These are phyloP conservation scores for Hirschfeldia incana DNA, from an alignment of 345 rosid genomes.

Conservation along the genomic window DNA sequence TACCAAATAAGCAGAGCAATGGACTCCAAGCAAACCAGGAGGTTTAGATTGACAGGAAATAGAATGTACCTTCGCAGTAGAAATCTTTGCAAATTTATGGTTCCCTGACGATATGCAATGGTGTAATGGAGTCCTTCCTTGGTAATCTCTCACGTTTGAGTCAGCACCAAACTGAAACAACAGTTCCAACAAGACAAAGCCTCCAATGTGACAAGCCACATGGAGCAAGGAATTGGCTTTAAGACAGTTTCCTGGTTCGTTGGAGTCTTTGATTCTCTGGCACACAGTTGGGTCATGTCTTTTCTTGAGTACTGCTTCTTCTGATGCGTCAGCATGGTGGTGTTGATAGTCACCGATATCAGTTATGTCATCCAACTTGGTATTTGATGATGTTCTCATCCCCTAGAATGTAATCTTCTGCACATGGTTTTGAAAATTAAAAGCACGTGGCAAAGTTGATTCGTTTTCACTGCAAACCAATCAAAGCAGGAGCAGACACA, in stretches of 20 bases:
- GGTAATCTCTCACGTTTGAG: slow-evolving; percentile 63
- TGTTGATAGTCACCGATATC: slow-evolving; percentile 42
- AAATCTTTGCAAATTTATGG: slow-evolving; percentile 66
- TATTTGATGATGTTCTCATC: slow-evolving; percentile 47
- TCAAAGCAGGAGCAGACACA: too few relatives aligned
- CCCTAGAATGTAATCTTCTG: too few relatives aligned
- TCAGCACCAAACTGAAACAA: slow-evolving; percentile 85
- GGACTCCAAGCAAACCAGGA: too few relatives aligned
- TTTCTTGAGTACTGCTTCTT: slow-evolving; percentile 32
- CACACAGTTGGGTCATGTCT: slow-evolving; percentile 55
- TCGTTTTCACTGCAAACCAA: too few relatives aligned
- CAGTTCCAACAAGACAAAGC: slow-evolving; percentile 71
- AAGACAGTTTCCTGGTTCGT: slow-evolving; percentile 65
- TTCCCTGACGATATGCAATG: slow-evolving; percentile 62
- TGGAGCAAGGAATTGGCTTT: slow-evolving; percentile 85
- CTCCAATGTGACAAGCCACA: slow-evolving; percentile 66
- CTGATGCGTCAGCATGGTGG: slow-evolving; percentile 28
- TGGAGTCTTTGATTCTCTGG: slow-evolving; percentile 57
- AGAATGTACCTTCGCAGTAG: slow-evolving; percentile 67
- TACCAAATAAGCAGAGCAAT: too few relatives aligned
- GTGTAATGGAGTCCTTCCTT: slow-evolving; percentile 85
- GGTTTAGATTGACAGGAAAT: background rate
- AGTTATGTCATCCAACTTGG: slow-evolving; percentile 55
- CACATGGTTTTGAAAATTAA: too few relatives aligned
- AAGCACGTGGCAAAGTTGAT: too few relatives aligned